Evolutionary conservation across 2,329 filamentous ascomycete genomes (phyloP), one percentile per base, ranked within the genome.

Genomic region (Pyrenophora graminea): DNA sequence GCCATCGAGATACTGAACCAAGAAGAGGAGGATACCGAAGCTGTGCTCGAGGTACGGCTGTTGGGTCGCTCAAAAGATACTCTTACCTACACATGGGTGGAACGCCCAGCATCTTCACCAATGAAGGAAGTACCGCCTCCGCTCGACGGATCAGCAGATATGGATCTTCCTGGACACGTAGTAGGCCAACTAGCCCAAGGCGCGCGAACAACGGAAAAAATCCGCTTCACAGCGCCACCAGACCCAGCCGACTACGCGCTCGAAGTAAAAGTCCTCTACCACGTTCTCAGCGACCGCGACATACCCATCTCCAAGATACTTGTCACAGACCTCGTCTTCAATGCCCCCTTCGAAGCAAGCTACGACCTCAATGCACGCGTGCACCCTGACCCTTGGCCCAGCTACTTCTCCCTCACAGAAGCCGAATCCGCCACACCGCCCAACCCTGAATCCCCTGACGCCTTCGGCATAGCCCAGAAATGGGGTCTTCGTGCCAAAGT

Each of bases 331-430:
- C 72, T 97, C 4, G 82, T 85, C 32, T 82, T 97, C 48, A 85
- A 90, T 46, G 87, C 85, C 42, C 91, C 93, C 0, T 97, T 99
- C 63, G 91, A 96, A 74, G 90, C 91, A 13, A 94, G 89, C 65
- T 97, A 96, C 71, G 90, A 95, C 56, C 85, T 97, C 55, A 81
- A 87, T 10, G 91, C 94, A 9, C 83, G 88, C 8, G 79, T 96
- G 3, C 88, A 97, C 70, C 73, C 82, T 0, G 86, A 88, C 41
- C 80, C 85, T 2, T 99, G 94, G 93, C 92, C 94, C 1, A 91
- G 87, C 69, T 86, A 95, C 63, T 99, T 97, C 72, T 81, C 85
- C 45, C 77, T 82, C 15, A 81, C 85, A 33, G 67, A 74, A n/a
- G 63, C 64, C 7, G 64, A 71, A 36, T 30, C 27, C 55, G 56